Evolutionary conservation across 768 basidiomycete species (phyloP).

Genomic region (Cystofilobasidium macerans): DNA sequence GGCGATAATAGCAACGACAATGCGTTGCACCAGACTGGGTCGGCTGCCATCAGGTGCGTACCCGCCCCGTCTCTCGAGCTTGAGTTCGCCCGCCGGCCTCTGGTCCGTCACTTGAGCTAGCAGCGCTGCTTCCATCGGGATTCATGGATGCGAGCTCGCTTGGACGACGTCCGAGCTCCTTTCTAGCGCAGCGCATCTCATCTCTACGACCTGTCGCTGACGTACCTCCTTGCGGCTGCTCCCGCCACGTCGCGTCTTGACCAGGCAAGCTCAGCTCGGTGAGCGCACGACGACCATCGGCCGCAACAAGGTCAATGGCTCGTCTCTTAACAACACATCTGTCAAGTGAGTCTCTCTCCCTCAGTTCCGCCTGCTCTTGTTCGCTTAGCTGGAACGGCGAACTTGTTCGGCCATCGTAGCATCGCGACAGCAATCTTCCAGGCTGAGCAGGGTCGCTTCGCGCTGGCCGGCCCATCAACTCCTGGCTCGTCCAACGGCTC

Average conservation of each 20-base stretch:
- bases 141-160: too few species aligned
- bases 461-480: background rate
- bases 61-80: background rate
- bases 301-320: conserved; percentile 10
- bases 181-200: too few species aligned
- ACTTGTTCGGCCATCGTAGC: background rate
- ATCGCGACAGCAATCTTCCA: conserved; percentile 23
- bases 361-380: background rate
- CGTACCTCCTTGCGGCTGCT: too few species aligned
- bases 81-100: too few species aligned
- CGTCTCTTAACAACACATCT: conserved; percentile 24
- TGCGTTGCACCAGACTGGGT: background rate
- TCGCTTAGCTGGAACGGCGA: background rate
- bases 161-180: too few species aligned
- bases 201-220: too few species aligned
- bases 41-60: background rate
- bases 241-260: background rate
- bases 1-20: background rate
- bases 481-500: background rate
- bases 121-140: too few species aligned
- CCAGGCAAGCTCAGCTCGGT: conserved; percentile 19
- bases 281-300: conserved; percentile 14
- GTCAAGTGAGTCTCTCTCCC: conserved; percentile 24
- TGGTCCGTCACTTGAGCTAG: too few species aligned
- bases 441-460: conserved; percentile 7